phyloP scores from a whole-genome alignment of 176 grass and related monocot species.

The Phragmites australis region DNA sequence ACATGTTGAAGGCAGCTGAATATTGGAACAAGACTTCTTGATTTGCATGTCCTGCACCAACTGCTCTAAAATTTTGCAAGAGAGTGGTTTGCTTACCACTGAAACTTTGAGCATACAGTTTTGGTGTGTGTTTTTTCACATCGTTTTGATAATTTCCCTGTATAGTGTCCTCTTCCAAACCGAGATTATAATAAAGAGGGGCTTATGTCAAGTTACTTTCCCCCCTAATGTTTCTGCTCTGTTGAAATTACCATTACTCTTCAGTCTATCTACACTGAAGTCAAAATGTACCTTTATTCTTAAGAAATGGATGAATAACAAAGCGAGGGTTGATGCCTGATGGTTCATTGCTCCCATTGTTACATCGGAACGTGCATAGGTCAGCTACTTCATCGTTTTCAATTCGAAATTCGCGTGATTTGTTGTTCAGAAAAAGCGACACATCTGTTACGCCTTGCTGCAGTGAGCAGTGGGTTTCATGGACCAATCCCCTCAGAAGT shows the following conservation, averaged over 20 bases:
- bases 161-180: slow-evolving; percentile 35
- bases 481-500: not conserved
- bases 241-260: not conserved
- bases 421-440: not conserved
- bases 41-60: slow-evolving; percentile 19
- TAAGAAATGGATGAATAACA: not conserved
- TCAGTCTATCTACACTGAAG: slow-evolving; percentile 14
- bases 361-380: not conserved
- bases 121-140: not conserved
- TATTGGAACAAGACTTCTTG: slow-evolving; percentile 8
- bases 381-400: not conserved
- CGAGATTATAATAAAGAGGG: not conserved
- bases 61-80: slow-evolving; percentile 8
- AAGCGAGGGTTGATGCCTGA: not conserved
- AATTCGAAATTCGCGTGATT: not conserved
- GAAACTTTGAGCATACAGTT: slow-evolving; percentile 31
- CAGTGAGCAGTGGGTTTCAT: not conserved
- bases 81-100: not conserved
- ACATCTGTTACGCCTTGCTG: not conserved
- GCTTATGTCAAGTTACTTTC: not conserved
- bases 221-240: not conserved
- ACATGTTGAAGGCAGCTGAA: slow-evolving; percentile 3
- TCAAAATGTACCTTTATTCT: not conserved
- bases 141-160: slow-evolving; percentile 9
- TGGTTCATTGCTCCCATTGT: not conserved